These are phyloP conservation scores for Mortierella antarctica DNA, from an alignment of 192 early-diverging fungal species.

Conservation along the genomic window DNA sequence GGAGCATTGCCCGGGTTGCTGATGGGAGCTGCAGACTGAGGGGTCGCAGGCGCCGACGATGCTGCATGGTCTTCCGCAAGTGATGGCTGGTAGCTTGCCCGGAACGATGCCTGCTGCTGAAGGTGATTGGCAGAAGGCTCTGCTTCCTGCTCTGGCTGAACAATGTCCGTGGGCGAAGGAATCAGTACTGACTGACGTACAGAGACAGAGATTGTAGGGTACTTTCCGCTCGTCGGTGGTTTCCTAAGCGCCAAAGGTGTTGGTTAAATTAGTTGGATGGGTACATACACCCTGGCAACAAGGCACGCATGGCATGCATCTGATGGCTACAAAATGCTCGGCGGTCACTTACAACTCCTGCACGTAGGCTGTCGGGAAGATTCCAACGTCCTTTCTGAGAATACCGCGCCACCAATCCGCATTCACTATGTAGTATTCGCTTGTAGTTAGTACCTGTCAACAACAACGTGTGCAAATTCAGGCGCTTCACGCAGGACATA, in stretches of 20 bases:
- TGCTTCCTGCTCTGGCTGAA: neutral
- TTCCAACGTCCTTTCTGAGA: constrained; percentile 41
- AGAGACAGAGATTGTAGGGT: constrained; percentile 32
- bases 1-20: neutral
- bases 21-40: neutral
- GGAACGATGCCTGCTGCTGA: constrained; percentile 34
- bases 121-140: constrained; percentile 1
- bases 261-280: neutral
- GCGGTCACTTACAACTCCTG: constrained; percentile 27
- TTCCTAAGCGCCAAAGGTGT: constrained; percentile 4
- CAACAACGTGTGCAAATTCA: neutral
- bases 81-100: constrained; percentile 36
- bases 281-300: neutral
- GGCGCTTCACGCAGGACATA: neutral
- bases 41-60: neutral
- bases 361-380: constrained; percentile 50
- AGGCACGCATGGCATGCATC: neutral
- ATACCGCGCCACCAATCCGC: constrained; percentile 50
- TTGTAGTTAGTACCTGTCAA: neutral
- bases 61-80: neutral
- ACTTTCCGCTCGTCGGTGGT: constrained; percentile 21
- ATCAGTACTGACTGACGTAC: constrained; percentile 28
- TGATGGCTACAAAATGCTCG: too few species aligned
- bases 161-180: constrained; percentile 9
- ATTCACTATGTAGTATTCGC: constrained; percentile 25